Base-by-base conservation (phyloP, 2,329 filamentous ascomycete genomes). In the Scedosporium minutisporum region DNA sequence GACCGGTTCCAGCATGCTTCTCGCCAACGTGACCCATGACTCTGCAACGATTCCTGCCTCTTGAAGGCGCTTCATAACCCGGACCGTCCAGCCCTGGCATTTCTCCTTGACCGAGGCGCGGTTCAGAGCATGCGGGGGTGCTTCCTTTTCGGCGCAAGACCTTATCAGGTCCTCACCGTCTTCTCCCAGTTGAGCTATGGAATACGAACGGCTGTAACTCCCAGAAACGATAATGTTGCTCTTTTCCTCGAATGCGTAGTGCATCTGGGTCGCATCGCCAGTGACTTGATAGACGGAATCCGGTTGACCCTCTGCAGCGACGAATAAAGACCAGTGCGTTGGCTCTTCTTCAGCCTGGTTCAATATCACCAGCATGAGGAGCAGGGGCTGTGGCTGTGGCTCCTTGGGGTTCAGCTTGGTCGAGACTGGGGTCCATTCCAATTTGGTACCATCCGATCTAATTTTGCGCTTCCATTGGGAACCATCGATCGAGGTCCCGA, bases 41-140 rank as follows among this genome's bases (percentile, higher is more conserved):
- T 29, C 21, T 6, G 23, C 23, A 25, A 60, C 58, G 6, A 60
- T n/a, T 0, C 21, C 58, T 33, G 41, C 25, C 21, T 46, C 58
- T 18, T 14, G 58, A 51, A 60, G 58, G n/a, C 42, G 58, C 16
- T 27, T 27, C 21, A 60, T 18, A 3, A 60, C 42, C 14, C 58
- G 58, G 46, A 60, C 44, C 4, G 58, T 48, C 58, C 58, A 60
- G 41, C 58, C 58, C 42, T 60, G 58, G n/a, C 58, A 60, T 42
- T 48, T 51, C 21, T 60, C 58, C 58, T 6, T 51, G 10, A 48
- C 58, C 3, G 38, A 41, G 2, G 29, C 29, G 9, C 57, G 57
- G 18, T 21, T 41, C 9, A 6, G 10, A 4, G 57, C 57, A 42
- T 38, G n/a, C 9, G 38, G 58, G 7, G 58, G 38, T 16, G n/a